Evolutionary conservation across 2,329 filamentous ascomycete species (phyloP), one percentile per base, ranked within the genome.

Genomic region (Clonostachys chloroleuca): DNA sequence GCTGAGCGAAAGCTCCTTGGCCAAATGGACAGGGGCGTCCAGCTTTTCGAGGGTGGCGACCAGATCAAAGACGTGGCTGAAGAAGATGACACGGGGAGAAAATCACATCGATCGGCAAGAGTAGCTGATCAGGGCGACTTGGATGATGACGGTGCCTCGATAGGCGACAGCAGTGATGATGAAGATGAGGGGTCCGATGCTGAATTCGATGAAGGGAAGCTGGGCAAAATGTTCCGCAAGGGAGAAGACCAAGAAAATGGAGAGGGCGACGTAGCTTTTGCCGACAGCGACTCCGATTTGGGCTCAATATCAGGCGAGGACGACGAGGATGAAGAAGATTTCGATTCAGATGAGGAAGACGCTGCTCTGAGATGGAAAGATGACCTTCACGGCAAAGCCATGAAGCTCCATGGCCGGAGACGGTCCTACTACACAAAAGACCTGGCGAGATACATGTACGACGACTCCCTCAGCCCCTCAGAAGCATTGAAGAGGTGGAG

Each of bases 231-330:
- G 59, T 86, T 85, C 62, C 72, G 73, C 45, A 75, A 75, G 47
- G 34, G 40, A 16, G 67, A 73, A 7, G 60, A 64, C 14, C 77
- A 80, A 34, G 72, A 73, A 45, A 72, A 78, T 36, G 75, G 62
- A 18, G 88, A 83, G 33, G 47, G 43, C 9, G 89, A 96, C 47
- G 59, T 97, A 48, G 89, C 84, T 2, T 99, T 96, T 70, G 94
- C 94, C 13, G 94, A 99, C 60, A 96, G 90, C 59, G 95, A 99
- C 65, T 99, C 94, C 0, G 95, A 99, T 62, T 77, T 99, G 5
- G 94, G 94, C 7, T 96, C 92, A 5, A 68, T 96, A 52, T 95
- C 89, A 9, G 72, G 68, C 1, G 24, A 30, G 24, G 69, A 71
- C 6, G 77, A 79, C 3, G 71, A 72, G 2, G 72, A 68, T 5